Percentiles rank a stretch among this genome's conserved stretches.
Conservation (phyloP, 2,329 filamentous ascomycete genomes). For the Colletotrichum sp. region DNA sequence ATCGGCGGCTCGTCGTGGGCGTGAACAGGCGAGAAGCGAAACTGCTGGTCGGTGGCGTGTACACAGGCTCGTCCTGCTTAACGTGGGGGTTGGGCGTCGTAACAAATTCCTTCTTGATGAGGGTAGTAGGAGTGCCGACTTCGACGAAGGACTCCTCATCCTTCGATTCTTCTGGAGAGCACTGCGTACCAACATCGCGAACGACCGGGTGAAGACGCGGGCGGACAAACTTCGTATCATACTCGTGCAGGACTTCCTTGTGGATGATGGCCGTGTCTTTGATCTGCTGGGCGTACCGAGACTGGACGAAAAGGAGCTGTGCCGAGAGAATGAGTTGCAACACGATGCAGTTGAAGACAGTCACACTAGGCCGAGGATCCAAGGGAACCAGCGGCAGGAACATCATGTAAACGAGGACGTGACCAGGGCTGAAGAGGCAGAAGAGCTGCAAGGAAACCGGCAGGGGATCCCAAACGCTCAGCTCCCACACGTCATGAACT, state of each 20-base stretch:
- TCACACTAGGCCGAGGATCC: constrained; percentile 84
- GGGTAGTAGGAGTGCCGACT: constrained; percentile 59
- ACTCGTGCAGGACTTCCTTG: constrained; percentile 92
- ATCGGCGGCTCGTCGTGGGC: constrained; percentile 26
- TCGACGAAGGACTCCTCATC: constrained; percentile 50
- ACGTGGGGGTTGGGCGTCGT: constrained; percentile 84
- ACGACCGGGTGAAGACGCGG: constrained; percentile 85
- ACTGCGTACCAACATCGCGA: constrained; percentile 80
- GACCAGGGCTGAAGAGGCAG: constrained; percentile 90
- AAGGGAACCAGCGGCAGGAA: constrained; percentile 79
- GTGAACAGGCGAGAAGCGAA: constrained; percentile 20
- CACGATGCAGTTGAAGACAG: constrained; percentile 81
- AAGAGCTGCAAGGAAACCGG: constrained; percentile 83
- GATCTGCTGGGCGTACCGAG: constrained; percentile 79
- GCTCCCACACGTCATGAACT: constrained; percentile 89
- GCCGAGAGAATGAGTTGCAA: constrained; percentile 76
- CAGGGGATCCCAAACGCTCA: constrained; percentile 91
- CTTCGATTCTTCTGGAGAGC: constrained; percentile 54
- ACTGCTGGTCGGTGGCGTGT: constrained; percentile 9
- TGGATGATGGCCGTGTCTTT: constrained; percentile 87
- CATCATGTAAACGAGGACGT: constrained; percentile 88
- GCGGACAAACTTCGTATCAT: constrained; percentile 94
- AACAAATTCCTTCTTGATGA: constrained; percentile 77
- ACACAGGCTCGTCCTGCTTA: constrained; percentile 60
- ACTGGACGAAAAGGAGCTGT: constrained; percentile 77